These are phyloP conservation scores for Wilcoxina mikolae DNA, from an alignment of 495 filamentous ascomycete species.

Conservation along the genomic window DNA sequence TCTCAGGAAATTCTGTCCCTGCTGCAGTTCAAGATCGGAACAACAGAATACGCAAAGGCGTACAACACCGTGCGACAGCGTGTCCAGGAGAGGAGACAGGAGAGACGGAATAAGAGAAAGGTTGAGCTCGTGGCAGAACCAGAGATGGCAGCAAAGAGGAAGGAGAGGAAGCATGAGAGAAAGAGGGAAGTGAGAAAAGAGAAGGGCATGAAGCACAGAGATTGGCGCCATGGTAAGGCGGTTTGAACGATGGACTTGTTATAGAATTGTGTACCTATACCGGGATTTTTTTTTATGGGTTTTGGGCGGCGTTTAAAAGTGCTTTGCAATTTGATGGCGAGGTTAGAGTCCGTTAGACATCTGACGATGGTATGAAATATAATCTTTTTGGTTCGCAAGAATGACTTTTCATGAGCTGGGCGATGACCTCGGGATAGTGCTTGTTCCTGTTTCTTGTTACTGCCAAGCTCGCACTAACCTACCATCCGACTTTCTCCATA, in stretches of 20 bases:
- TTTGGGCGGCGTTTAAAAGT: too few species aligned
- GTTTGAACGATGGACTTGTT: too few species aligned
- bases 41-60: conserved; percentile 53
- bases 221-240: conserved; percentile 45
- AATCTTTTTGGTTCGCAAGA: too few species aligned
- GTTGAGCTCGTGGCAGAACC: conserved; percentile 72
- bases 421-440: too few species aligned
- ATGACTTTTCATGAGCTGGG: too few species aligned
- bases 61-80: conserved; percentile 52
- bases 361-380: too few species aligned
- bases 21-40: conserved; percentile 74
- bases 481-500: conserved; percentile 2
- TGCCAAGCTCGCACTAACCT: not conserved
- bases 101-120: conserved; percentile 54
- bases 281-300: too few species aligned
- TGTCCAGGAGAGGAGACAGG: conserved; percentile 38
- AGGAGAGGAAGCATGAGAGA: conserved; percentile 71
- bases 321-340: too few species aligned
- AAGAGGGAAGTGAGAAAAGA: conserved; percentile 73
- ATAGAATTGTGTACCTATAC: too few species aligned
- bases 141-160: conserved; percentile 59
- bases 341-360: too few species aligned
- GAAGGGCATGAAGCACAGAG: conserved; percentile 52
- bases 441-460: too few species aligned
- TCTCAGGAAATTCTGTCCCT: conserved; percentile 56